phyloP scores from a whole-genome alignment of 1,284 basidiomycete genomes.

The Mycena sp. region DNA sequence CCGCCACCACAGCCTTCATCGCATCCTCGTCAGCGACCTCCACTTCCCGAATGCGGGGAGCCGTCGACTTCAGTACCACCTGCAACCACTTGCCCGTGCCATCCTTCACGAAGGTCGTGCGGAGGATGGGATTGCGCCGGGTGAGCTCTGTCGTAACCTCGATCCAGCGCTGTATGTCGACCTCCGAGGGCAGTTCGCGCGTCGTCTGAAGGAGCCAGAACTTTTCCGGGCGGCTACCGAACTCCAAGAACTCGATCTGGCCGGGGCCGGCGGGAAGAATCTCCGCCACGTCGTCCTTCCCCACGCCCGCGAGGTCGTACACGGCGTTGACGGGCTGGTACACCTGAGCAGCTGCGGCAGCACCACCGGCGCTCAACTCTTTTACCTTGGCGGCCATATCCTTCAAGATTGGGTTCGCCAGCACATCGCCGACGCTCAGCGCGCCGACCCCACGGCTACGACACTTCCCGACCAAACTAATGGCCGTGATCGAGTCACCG shows the following conservation, averaged over 20 bases:
- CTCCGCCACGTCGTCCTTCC: conserved; percentile 5
- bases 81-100: conserved; percentile 10
- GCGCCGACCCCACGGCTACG: conserved; percentile 15
- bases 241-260: conserved; percentile 10
- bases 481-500: conserved; percentile 14
- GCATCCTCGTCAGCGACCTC: conserved; percentile 3
- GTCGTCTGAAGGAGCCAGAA: conserved; percentile 9
- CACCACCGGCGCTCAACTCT: neutral
- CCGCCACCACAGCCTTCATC: neutral
- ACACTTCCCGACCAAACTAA: conserved; percentile 10
- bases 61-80: conserved; percentile 8
- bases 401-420: conserved; percentile 5
- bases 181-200: conserved; percentile 8
- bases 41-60: conserved; percentile 7
- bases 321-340: neutral
- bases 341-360: neutral
- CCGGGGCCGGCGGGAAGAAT: conserved; percentile 6
- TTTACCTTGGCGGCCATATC: conserved; percentile 14
- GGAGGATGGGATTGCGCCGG: conserved; percentile 6
- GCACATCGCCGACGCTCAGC: conserved; percentile 12
- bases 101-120: conserved; percentile 11
- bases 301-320: neutral
- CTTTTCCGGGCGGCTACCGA: neutral
- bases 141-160: conserved; percentile 16
- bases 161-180: conserved; percentile 12